Percentiles rank a stretch among this genome's conserved stretches.
Conservation (phyloP, 208 protist genomes). For the Leishmania braziliensis region DNA sequence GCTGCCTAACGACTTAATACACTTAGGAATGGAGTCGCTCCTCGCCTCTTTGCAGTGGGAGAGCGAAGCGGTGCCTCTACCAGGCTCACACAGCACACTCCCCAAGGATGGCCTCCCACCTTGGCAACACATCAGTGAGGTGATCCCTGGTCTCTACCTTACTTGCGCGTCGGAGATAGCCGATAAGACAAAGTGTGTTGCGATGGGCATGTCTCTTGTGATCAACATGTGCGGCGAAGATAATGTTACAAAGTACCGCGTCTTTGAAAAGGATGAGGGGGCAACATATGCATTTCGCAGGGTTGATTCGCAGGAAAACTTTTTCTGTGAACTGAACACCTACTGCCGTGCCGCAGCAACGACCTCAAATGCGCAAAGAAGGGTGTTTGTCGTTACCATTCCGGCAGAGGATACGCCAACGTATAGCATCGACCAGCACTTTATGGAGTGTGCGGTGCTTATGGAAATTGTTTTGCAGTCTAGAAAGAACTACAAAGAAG, state of each 20-base stretch:
- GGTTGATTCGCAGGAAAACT: slow-evolving; percentile 44
- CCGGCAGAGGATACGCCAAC: slow-evolving; percentile 64
- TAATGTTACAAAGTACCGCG: slow-evolving; percentile 54
- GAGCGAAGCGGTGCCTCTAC: slow-evolving; percentile 18
- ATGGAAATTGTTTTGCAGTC: slow-evolving; percentile 65
- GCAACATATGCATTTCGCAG: slow-evolving; percentile 24
- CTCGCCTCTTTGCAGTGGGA: slow-evolving; percentile 45
- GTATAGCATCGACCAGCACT: slow-evolving; percentile 77
- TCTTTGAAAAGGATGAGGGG: slow-evolving; percentile 40
- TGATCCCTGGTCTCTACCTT: slow-evolving; percentile 77
- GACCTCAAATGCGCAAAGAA: slow-evolving; percentile 25
- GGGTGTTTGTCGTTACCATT: slow-evolving; percentile 73
- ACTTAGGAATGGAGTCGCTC: slow-evolving; percentile 17
- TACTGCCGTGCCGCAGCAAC: slow-evolving; percentile 37
- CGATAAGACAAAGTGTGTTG: slow-evolving; percentile 36
- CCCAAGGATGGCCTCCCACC: slow-evolving; percentile 34
- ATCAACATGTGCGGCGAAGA: slow-evolving; percentile 67
- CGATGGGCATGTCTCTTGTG: slow-evolving; percentile 55
- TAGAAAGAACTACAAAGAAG: slow-evolving; percentile 6
- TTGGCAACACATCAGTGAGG: slow-evolving; percentile 72
- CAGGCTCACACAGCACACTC: slow-evolving; percentile 35
- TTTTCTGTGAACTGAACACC: slow-evolving; percentile 47
- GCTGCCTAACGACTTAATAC: neutral
- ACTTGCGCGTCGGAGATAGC: slow-evolving; percentile 63
- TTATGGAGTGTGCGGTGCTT: slow-evolving; percentile 61